A percentile compares a stretch with the other conserved stretches of the same genome.
These are phyloP conservation scores for Mucor indicus DNA, from an alignment of 371 early-diverging fungal species.

Conservation along the genomic window DNA sequence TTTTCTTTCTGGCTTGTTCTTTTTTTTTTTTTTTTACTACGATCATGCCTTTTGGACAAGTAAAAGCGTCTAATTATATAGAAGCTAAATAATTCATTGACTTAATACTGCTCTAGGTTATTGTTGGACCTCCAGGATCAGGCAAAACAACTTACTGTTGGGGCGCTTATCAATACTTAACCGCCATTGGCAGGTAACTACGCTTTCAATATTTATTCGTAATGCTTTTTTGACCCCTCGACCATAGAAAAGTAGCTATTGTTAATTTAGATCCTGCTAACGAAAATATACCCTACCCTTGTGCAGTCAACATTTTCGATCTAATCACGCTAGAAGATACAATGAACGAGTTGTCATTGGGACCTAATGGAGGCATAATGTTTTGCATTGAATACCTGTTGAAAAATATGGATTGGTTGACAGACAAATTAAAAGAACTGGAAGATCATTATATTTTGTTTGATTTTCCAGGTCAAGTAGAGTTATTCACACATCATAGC, in stretches of 20 bases:
- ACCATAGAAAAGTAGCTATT: constrained; percentile 75
- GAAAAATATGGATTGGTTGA: constrained; percentile 93
- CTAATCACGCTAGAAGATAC: constrained; percentile 95
- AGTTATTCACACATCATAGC: constrained; percentile 94
- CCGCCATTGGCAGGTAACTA: constrained; percentile 72
- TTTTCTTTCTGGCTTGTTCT: too few species aligned
- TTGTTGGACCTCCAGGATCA: constrained; percentile 97
- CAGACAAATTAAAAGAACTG: constrained; percentile 73
- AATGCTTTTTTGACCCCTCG: neutral
- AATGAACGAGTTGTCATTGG: constrained; percentile 91
- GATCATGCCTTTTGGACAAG: constrained; percentile 47
- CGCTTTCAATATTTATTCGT: neutral
- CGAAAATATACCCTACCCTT: constrained; percentile 83
- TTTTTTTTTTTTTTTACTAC: constrained; percentile 7
- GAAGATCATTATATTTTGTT: constrained; percentile 87
- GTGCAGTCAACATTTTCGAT: constrained; percentile 88
- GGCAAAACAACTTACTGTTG: constrained; percentile 98
- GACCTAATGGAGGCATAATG: constrained; percentile 99
- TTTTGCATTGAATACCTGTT: constrained; percentile 94
- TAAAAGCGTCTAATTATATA: too few species aligned
- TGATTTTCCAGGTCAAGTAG: constrained; percentile 99
- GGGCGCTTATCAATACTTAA: constrained; percentile 89
- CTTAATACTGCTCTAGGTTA: constrained; percentile 51
- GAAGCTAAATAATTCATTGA: too few species aligned
- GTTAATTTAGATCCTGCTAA: constrained; percentile 99